Evolutionary conservation across 805 yeast species (phyloP), one percentile per base, ranked within the genome.

Genomic region (Nakazawaea siamensis): DNA sequence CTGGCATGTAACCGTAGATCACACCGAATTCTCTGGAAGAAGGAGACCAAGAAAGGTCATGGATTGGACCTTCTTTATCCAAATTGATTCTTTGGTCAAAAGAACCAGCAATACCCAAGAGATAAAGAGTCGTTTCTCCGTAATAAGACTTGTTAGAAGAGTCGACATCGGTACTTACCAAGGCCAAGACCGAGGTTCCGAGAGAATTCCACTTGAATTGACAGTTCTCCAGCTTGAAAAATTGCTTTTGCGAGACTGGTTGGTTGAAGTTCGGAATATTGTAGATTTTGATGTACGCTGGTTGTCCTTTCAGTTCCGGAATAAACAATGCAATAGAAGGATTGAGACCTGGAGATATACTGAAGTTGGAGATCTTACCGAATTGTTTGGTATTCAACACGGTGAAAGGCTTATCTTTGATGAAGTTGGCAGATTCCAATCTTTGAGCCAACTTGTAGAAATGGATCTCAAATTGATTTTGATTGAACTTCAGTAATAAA

Each of bases 11-110:
- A 21, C 98, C 99, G 54, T 88, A 88, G 37, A 84, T 86, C 29
- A 92, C 98, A 41, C 96, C 97, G 65, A 92, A 94, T 62, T 92
- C 97, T 47, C 95, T 73, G 14, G 95, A 85, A 34, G 87, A 76
- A 40, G 97, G 96, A 18, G 95, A 82, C 99, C 99, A 92, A 16
- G 92, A 79, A 42, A 90, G 84, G 58, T 92, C 98, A 62, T 92
- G 97, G 47, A 92, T 87, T 29, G 99, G 97, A 21, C 97, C 97
- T 52, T 87, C 95, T 49, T 84, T 80, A 43, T 84, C 86, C 49
- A 92, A 73, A 39, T 77, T 71, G 49, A 92, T 88, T 51, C 95
- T 72, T 37, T 87, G 82, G 52, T 90, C 95, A 50, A 85, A 88
- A 26, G 88, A 75, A 11, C 96, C 95, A 24, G 94, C 87, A 46